Conservation (phyloP, 2,329 filamentous ascomycete species). For the Paracoccidioides lutzii region DNA sequence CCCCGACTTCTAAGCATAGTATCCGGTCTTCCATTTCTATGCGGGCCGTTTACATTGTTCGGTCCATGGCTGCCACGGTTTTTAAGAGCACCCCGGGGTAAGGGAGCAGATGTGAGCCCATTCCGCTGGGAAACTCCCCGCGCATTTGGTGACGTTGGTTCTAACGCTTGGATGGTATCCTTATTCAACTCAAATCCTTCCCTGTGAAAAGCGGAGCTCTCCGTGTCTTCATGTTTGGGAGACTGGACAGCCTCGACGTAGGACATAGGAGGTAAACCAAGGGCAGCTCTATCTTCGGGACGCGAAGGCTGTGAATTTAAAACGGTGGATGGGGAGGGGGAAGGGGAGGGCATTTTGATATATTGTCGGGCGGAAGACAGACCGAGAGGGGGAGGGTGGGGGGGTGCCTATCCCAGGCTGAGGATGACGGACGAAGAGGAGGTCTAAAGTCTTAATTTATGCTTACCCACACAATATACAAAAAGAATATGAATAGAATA, state of each 20-base stretch:
- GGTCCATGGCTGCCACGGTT: not conserved
- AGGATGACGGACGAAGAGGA: no score
- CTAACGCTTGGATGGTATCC: not conserved
- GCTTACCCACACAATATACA: no score
- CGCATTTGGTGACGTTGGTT: not conserved
- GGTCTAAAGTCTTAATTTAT: no score
- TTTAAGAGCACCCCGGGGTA: not conserved
- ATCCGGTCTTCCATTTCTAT: not conserved
- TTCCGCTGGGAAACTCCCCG: not conserved
- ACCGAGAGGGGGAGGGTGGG: not conserved
- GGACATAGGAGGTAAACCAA: conserved; percentile 1
- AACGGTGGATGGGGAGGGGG: not conserved
- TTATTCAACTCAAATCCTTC: not conserved
- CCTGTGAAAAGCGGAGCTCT: not conserved
- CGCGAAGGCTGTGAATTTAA: not conserved
- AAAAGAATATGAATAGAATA: no score
- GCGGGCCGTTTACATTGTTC: not conserved
- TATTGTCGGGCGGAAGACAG: not conserved
- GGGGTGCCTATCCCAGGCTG: not conserved
- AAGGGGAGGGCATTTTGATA: not conserved
- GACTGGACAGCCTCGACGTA: conserved; percentile 1
- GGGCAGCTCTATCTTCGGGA: not conserved
- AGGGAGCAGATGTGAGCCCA: not conserved
- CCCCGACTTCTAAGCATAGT: not conserved
- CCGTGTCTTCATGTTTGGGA: not conserved